Base-by-base conservation (phyloP, 306 rosid species). In the Inga oerstediana region DNA sequence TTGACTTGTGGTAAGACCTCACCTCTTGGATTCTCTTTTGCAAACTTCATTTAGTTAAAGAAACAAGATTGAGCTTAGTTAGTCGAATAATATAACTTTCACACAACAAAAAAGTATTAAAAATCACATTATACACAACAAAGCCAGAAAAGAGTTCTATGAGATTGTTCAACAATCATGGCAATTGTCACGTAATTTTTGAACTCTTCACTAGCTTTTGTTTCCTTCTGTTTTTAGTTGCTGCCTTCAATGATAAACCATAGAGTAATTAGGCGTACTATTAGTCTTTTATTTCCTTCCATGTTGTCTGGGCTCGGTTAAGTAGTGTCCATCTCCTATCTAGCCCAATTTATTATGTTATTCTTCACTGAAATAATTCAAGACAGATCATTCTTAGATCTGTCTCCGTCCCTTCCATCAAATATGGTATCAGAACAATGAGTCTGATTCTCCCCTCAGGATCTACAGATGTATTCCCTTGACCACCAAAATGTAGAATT, bases 1-100 rank as follows among this genome's bases (percentile, higher is more conserved):
- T 70, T 89, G 75, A 91, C 89, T 90, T 88, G 94, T n/a, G 94
- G 89, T 78, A 87, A 77, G 48, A 86, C 73, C 61, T 44, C 80
- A 4, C 20, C 75, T 48, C 49, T 22, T 20, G 90, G 91, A 75
- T 91, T 89, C 86, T 91, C 98, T 81, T 88, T 92, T 0, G 93
- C 72, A 82, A 86, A 83, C 98, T 94, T 61, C 37, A 83, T 81
- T 82, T 39, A 76, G 58, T 68, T 30, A 58, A 46, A 7, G 46
- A 45, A 78, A 51, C 39, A 72, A 44, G 22, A 52, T 35, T 66
- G 43, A 66, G 56, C 58, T 46, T 54, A 56, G 34, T 56, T 32
- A 27, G 54, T 27, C 4, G 24, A 73, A 51, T 19, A 58, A 17
- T 17, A 52, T 24, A 67, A 68, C 65, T 59, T 69, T 48, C 9